Evolutionary conservation across 805 yeast genomes (phyloP), one percentile per base, ranked within the genome.

Genomic region (Helenozyma baotianmanensis): DNA sequence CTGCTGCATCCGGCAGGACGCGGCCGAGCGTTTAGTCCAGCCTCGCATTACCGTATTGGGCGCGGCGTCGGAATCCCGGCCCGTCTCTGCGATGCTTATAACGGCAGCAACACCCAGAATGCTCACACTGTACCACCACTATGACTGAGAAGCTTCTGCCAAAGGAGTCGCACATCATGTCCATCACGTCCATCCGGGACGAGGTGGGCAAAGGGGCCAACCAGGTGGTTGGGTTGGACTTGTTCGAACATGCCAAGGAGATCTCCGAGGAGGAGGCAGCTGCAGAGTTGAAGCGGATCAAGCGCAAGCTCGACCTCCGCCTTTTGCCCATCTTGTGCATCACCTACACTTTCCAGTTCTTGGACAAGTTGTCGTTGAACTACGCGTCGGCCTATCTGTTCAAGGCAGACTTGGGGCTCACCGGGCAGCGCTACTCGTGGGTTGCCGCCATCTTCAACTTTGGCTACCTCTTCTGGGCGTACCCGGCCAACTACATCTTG

Each of bases 301-400:
- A 57, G 24, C 45, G 62, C 30, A 64, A 60, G 40, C 40, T 65
- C 14, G 70, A 67, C 44, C 35, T 30, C 32, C 47, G 56, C 29
- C 38, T 65, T 38, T 39, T 66, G 39, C 64, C 60, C 2, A 27
- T 54, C 21, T 36, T 54, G 23, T 51, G 56, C 32, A 35, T 53
- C 23, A 51, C 59, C 9, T 56, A 55, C 32, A 40, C 43, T 25
- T 40, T 51, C 27, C 59, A 50, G 29, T 56, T 50, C 30, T 39
- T 50, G 23, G 58, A 51, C 38, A 56, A 51, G 36, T 38, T 47
- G 29, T 43, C 51, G 19, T 39, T 54, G 25, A 47, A 51, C 35
- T 54, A 51, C 38, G 51, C 58, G 6, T 27, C 47, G 10, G 51
- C 56, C 3, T 50, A 50, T 33, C 31, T 48, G 4, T 38, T 54